Conservation (phyloP, 768 basidiomycete species). For the Termitomyces sp. region DNA sequence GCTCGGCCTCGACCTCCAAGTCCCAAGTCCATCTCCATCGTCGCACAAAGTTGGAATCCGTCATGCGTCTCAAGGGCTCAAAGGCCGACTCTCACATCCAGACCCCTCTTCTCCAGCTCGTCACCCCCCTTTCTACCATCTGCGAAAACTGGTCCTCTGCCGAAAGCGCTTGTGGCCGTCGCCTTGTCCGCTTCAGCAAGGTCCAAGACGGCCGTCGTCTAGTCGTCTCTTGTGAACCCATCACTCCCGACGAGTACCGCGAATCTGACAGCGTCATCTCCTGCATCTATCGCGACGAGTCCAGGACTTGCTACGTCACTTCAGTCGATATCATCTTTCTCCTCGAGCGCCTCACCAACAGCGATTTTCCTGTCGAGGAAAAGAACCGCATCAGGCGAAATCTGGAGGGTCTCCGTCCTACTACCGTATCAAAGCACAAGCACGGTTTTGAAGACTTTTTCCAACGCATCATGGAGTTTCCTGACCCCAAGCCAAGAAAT, state of each 20-base stretch:
- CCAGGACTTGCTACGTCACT: constrained; percentile 80
- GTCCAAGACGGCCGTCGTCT: constrained; percentile 74
- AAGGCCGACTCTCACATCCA: constrained; percentile 42
- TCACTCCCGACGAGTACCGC: constrained; percentile 70
- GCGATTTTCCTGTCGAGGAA: constrained; percentile 89
- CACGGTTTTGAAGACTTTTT: constrained; percentile 83
- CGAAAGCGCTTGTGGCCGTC: constrained; percentile 67
- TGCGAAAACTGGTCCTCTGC: constrained; percentile 58
- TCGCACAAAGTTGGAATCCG: constrained; percentile 39
- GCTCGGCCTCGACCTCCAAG: constrained; percentile 23
- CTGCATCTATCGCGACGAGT: constrained; percentile 86
- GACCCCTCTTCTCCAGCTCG: constrained; percentile 58
- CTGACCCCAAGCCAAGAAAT: constrained; percentile 89
- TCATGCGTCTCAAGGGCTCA: constrained; percentile 40
- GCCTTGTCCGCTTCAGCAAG: constrained; percentile 84
- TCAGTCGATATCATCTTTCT: constrained; percentile 96
- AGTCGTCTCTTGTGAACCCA: constrained; percentile 73
- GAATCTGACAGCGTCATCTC: constrained; percentile 83
- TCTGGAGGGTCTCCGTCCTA: constrained; percentile 88
- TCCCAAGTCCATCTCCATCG: constrained; percentile 37
- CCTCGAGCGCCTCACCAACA: constrained; percentile 73
- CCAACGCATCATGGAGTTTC: constrained; percentile 94
- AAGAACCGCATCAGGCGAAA: constrained; percentile 96
- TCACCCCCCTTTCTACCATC: constrained; percentile 53
- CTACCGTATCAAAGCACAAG: constrained; percentile 86